Conservation (phyloP, 2,329 filamentous ascomycete species). For the Penicillium sp. region DNA sequence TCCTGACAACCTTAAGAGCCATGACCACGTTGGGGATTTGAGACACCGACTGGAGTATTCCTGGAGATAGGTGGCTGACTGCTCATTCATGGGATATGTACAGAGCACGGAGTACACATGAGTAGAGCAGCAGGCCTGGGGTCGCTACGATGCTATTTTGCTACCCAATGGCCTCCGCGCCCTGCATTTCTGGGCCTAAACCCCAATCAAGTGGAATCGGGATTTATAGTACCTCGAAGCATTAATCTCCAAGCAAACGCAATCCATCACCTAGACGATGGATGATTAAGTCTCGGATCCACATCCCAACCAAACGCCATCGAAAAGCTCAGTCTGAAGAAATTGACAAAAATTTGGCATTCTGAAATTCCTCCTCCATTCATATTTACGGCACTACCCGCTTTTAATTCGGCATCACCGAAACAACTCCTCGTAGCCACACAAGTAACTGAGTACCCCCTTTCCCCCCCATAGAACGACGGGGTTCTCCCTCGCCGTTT, state of each 20-base stretch:
- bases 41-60: background rate
- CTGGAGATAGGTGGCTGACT: background rate
- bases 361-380: background rate
- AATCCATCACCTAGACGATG: background rate
- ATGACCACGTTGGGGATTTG: background rate
- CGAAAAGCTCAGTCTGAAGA: background rate
- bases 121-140: background rate
- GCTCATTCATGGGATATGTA: background rate
- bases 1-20: background rate
- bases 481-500: constrained; percentile 1
- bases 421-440: background rate
- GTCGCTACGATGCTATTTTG: background rate
- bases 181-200: background rate
- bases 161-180: background rate
- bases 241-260: background rate
- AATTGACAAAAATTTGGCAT: background rate
- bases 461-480: background rate
- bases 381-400: background rate
- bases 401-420: background rate
- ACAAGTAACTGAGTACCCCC: background rate
- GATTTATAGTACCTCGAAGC: background rate
- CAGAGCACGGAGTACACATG: background rate
- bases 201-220: background rate
- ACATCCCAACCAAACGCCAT: background rate
- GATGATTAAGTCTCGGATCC: background rate